A percentile compares a stretch with the other conserved stretches of the same genome.
Evolutionary conservation across 108 stramenopile genomes (phyloP).

Genomic region (Nitzschia inconspicua): DNA sequence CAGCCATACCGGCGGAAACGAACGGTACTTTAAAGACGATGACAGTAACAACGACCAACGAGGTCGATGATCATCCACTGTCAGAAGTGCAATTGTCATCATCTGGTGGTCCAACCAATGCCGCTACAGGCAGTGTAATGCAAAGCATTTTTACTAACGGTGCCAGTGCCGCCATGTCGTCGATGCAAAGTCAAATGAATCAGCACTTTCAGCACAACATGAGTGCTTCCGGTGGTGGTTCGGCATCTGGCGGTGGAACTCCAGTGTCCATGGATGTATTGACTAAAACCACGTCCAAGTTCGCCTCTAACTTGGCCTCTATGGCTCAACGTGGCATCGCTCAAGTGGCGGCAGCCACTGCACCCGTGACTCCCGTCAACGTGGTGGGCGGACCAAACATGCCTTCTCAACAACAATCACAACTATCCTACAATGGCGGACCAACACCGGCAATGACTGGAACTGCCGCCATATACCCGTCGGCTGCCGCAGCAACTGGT

Average conservation of each 20-base stretch:
- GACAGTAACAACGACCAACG: neutral
- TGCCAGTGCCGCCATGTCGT: neutral
- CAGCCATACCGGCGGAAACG: too few relatives aligned
- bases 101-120: neutral
- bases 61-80: conserved; percentile 17
- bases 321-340: conserved; percentile 51
- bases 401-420: conserved; percentile 2
- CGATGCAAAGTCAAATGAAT: neutral
- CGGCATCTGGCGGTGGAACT: conserved; percentile 13
- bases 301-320: conserved; percentile 47
- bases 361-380: conserved; percentile 22
- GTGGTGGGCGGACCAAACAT: conserved; percentile 2
- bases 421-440: neutral
- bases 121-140: conserved; percentile 1
- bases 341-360: conserved; percentile 43
- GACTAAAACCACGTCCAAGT: conserved; percentile 21
- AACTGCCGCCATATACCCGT: too few relatives aligned
- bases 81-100: conserved; percentile 17
- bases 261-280: conserved; percentile 19
- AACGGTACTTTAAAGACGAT: too few relatives aligned
- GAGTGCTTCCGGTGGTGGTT: neutral
- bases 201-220: neutral
- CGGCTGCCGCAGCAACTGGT: too few relatives aligned
- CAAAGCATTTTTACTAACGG: conserved; percentile 1
- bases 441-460: neutral